phyloP scores from a whole-genome alignment of 2,329 filamentous ascomycete genomes.

The Chaetothyriales sp. region DNA sequence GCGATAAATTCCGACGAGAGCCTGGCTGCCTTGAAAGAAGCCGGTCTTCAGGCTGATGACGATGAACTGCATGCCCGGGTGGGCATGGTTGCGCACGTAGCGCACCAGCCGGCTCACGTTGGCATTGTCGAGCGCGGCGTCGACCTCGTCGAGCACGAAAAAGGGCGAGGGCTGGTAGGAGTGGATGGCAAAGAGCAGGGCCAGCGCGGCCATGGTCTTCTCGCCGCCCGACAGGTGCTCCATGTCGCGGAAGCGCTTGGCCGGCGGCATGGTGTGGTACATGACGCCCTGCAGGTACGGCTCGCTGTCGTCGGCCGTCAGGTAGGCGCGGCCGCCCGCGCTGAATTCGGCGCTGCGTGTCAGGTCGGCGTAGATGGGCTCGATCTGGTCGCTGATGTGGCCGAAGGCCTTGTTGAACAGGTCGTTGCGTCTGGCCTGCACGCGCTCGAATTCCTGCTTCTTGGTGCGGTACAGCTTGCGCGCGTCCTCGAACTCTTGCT shows the following conservation, averaged over 20 bases:
- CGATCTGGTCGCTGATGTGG: constrained; percentile 91
- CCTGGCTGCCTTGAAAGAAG: constrained; percentile 92
- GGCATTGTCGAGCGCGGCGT: constrained; percentile 93
- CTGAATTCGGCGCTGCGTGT: constrained; percentile 84
- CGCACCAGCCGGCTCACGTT: constrained; percentile 94
- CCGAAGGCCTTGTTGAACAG: constrained; percentile 91
- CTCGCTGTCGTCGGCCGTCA: constrained; percentile 92
- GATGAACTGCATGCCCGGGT: constrained; percentile 97
- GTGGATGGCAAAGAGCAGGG: constrained; percentile 93
- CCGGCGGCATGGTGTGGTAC: constrained; percentile 95
- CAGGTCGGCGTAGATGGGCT: constrained; percentile 84
- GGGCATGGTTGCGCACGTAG: constrained; percentile 82
- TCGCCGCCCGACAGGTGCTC: constrained; percentile 93
- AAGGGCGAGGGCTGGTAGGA: constrained; percentile 91
- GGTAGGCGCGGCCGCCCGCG: constrained; percentile 73
- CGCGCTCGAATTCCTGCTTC: constrained; percentile 67
- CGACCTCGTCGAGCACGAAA: constrained; percentile 95
- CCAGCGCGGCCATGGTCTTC: constrained; percentile 95
- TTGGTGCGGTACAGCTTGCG: constrained; percentile 59
- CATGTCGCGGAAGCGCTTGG: constrained; percentile 98
- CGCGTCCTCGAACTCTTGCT: constrained; percentile 79
- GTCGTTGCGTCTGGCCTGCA: constrained; percentile 72
- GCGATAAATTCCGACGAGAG: constrained; percentile 84
- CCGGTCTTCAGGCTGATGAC: constrained; percentile 94
- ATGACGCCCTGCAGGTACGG: constrained; percentile 93